These are phyloP conservation scores for Aspergillus sp. DNA, from an alignment of 2,329 filamentous ascomycete genomes.

Conservation along the genomic window DNA sequence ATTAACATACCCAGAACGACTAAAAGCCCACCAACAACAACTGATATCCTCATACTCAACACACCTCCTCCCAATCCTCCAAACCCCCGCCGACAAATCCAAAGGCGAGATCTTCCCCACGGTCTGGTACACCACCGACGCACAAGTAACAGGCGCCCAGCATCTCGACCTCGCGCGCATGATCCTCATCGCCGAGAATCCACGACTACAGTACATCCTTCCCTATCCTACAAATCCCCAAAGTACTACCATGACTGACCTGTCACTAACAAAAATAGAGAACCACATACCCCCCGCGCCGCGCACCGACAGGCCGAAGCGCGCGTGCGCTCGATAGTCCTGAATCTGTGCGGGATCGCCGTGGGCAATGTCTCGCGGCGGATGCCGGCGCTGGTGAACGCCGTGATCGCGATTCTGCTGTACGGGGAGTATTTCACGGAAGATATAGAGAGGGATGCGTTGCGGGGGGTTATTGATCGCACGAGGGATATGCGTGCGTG, in stretches of 20 bases:
- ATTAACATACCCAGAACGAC: background rate
- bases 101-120: constrained; percentile 24
- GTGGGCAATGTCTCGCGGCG: constrained; percentile 13
- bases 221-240: too few relatives aligned
- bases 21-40: background rate
- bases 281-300: background rate
- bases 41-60: background rate
- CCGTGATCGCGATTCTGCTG: constrained; percentile 19
- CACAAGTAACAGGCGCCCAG: constrained; percentile 22
- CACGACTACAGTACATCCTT: constrained; percentile 15
- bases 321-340: constrained; percentile 20
- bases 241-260: background rate
- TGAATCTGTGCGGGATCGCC: constrained; percentile 22
- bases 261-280: too few relatives aligned
- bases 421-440: constrained; percentile 24
- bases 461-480: constrained; percentile 18
- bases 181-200: constrained; percentile 22
- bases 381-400: constrained; percentile 22
- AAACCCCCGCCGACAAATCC: constrained; percentile 14
- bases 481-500: constrained; percentile 25
- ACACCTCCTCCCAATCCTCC: constrained; percentile 13
- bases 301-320: constrained; percentile 20
- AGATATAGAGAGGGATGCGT: constrained; percentile 14
- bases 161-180: constrained; percentile 22
- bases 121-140: constrained; percentile 21